Base-by-base conservation (phyloP, 495 filamentous ascomycete species). In the Aspergillus sclerotioniger region DNA sequence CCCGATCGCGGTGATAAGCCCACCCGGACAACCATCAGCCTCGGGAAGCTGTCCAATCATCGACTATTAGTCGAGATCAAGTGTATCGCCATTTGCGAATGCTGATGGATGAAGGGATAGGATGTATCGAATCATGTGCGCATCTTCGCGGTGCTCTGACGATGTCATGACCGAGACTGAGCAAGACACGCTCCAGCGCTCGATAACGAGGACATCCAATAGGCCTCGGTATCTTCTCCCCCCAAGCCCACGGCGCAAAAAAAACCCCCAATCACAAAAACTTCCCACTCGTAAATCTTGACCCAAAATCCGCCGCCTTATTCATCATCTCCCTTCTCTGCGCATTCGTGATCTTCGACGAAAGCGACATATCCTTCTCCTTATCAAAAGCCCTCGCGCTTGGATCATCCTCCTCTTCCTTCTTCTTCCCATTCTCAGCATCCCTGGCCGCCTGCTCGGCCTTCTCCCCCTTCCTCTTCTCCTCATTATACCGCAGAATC, bases 381-480 rank as follows among this genome's bases (percentile, higher is more conserved):
- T 83, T 79, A 74, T 97, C 91, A 77, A 97, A 98, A 8, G 85
- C 87, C 58, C 94, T 79, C 70, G 84, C 84, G 66, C 90, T 95
- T 20, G 94, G 94, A 69, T 98, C 92, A 76, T 98, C 93, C 29
- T 94, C 90, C 53, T 96, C 91, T 54, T 93, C 90, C 57, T 90
- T 82, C 62, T 85, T 82, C 21, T 81, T 71, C 28, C 63, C 67
- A 3, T 54, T 20, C 69, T 61, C 61, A 47, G 83, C 77, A 57
- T 87, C 52, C 37, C 46, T 41, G n/a, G 37, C 50, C 12, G 52
- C 84, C 61, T 86, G 77, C 53, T 89, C 84, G 56, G 87, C 81
- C 21, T 92, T 74, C 44, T 81, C 86, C 54, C 78, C 78, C 19
- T 84, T 86, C 28, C 89, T 74, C 60, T 82, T 79, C 57, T 82